Percentiles rank a stretch among this genome's conserved stretches.
Evolutionary conservation across 371 early-diverging fungal genomes (phyloP).

Genomic region (Syncephalastrum monosporum): DNA sequence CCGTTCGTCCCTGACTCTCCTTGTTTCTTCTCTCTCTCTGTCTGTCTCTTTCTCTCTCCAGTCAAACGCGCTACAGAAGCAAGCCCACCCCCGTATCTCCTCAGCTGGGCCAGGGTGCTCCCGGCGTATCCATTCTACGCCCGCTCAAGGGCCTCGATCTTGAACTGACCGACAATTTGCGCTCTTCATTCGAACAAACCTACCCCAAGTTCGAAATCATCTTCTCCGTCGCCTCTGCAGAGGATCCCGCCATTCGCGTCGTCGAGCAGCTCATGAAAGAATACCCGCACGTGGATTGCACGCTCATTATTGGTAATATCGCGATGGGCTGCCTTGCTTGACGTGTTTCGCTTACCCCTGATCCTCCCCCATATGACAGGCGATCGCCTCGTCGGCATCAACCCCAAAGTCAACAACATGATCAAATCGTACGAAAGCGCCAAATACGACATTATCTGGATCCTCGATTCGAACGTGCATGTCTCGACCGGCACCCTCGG

Average conservation of each 20-base stretch:
- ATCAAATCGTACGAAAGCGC: conserved; percentile 75
- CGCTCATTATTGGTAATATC: conserved; percentile 50
- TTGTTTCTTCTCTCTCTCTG: background rate
- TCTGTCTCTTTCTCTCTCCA: conserved; percentile 11
- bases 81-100: conserved; percentile 50
- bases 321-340: background rate
- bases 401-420: conserved; percentile 97
- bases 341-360: background rate
- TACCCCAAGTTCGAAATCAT: conserved; percentile 85
- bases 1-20: background rate
- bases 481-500: conserved; percentile 75
- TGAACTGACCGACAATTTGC: conserved; percentile 76
- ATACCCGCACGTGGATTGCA: conserved; percentile 71
- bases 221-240: conserved; percentile 76
- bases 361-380: conserved; percentile 36
- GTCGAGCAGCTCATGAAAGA: conserved; percentile 65
- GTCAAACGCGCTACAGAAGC: conserved; percentile 51
- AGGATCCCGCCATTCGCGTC: conserved; percentile 78
- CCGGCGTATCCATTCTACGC: conserved; percentile 82
- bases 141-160: conserved; percentile 91
- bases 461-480: conserved; percentile 88
- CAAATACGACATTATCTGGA: conserved; percentile 91
- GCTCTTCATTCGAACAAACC: conserved; percentile 77
- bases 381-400: conserved; percentile 69
- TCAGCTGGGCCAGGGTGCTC: conserved; percentile 41